These are phyloP conservation scores for Tympanopsis confertula DNA, from an alignment of 2,329 filamentous ascomycete genomes.

Conservation along the genomic window DNA sequence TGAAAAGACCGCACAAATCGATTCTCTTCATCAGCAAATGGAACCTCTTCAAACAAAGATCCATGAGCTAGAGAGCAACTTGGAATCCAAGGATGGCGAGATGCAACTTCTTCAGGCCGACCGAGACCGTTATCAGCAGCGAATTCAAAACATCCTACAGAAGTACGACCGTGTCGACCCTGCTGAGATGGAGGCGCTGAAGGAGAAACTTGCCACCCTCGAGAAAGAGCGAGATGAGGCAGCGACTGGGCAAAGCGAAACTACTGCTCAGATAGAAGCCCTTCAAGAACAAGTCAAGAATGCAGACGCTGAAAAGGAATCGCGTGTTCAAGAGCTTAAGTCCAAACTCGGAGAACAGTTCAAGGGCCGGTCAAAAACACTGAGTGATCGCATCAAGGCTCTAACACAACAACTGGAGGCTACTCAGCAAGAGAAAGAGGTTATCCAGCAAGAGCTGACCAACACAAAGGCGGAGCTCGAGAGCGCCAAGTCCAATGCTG, in stretches of 20 bases:
- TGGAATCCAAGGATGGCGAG: conserved; percentile 74
- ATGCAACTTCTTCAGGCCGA: conserved; percentile 82
- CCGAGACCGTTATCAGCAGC: conserved; percentile 88
- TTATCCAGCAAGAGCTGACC: conserved; percentile 36
- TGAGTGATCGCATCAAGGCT: conserved; percentile 42
- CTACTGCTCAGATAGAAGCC: conserved; percentile 37
- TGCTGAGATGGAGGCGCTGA: conserved; percentile 80
- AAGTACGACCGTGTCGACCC: conserved; percentile 95
- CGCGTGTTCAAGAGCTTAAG: conserved; percentile 37
- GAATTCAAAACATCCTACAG: conserved; percentile 86
- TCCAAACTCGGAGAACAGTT: conserved; percentile 48
- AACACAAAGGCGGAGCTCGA: conserved; percentile 31
- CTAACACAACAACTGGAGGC: conserved; percentile 51
- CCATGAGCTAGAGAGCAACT: conserved; percentile 69
- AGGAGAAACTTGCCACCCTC: conserved; percentile 59
- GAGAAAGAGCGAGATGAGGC: conserved; percentile 51
- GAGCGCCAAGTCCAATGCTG: conserved; percentile 39
- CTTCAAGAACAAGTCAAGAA: conserved; percentile 35
- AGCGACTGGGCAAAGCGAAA: conserved; percentile 38
- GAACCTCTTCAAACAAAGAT: conserved; percentile 74
- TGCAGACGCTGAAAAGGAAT: conserved; percentile 16
- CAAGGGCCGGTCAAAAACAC: conserved; percentile 44
- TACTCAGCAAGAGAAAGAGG: conserved; percentile 55
- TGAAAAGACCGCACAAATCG: conserved; percentile 63
- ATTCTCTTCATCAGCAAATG: conserved; percentile 63